A percentile compares a stretch with the other conserved stretches of the same genome.
Conservation (phyloP, 1,284 basidiomycete genomes). For the Cutaneotrichosporon arboriforme region DNA sequence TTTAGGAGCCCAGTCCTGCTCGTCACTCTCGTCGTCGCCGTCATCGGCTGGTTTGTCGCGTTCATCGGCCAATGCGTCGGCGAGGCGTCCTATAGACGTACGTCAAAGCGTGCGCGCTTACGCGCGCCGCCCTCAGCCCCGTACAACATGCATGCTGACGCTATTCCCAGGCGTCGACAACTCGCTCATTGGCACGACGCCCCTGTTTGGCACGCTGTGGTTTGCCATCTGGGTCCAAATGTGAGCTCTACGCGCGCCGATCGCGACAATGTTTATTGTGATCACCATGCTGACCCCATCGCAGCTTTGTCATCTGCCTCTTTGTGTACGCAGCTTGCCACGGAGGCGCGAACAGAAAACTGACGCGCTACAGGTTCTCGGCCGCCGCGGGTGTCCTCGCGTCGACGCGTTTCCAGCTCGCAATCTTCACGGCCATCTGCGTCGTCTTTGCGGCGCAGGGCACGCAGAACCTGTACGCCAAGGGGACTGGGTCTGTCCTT, state of each 20-base stretch:
- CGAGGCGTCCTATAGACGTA: neutral
- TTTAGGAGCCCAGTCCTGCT: slow-evolving; percentile 85
- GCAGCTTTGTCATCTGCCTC: slow-evolving; percentile 37
- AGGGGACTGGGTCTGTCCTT: slow-evolving; percentile 54
- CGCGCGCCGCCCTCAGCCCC: too few species aligned
- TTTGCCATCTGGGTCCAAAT: slow-evolving; percentile 70
- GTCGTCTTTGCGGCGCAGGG: slow-evolving; percentile 68
- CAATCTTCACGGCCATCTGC: slow-evolving; percentile 75
- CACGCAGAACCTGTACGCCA: slow-evolving; percentile 8
- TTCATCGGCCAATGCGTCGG: slow-evolving; percentile 53
- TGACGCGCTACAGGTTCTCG: neutral
- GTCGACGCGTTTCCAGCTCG: slow-evolving; percentile 59
- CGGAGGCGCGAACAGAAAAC: neutral
- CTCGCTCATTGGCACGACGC: neutral
- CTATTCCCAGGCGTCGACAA: too few species aligned
- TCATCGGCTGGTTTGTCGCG: slow-evolving; percentile 87
- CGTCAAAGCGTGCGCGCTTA: neutral
- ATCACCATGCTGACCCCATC: neutral
- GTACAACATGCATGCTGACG: too few species aligned
- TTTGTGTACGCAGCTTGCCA: slow-evolving; percentile 32
- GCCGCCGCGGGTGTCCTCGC: slow-evolving; percentile 28
- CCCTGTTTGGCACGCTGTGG: slow-evolving; percentile 62
- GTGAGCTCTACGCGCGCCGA: slow-evolving; percentile 18
- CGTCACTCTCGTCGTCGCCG: slow-evolving; percentile 72
- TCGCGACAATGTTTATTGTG: too few species aligned